Conservation (phyloP, 257 asterid species). For the Cynanchum wilfordii region DNA sequence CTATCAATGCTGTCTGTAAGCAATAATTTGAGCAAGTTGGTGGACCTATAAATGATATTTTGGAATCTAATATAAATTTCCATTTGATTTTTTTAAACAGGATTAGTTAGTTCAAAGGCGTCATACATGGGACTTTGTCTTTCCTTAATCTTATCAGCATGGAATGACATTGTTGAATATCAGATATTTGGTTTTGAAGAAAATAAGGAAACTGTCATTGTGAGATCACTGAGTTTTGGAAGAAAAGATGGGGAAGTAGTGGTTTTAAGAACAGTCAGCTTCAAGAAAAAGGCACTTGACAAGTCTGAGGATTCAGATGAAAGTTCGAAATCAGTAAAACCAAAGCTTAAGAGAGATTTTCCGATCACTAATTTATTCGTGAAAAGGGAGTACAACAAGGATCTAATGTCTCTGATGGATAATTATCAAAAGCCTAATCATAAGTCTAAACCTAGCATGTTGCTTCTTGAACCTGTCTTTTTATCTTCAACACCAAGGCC, state of each 20-base stretch:
- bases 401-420: not conserved
- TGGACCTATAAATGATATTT: not conserved
- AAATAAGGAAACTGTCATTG: slow-evolving; percentile 28
- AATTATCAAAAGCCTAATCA: not conserved
- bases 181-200: slow-evolving; percentile 24
- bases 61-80: not conserved
- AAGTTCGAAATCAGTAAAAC: slow-evolving; percentile 13
- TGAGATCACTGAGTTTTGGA: slow-evolving; percentile 47
- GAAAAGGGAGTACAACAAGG: slow-evolving; percentile 10
- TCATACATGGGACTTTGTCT: slow-evolving; percentile 36
- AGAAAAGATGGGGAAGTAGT: slow-evolving; percentile 31
- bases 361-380: slow-evolving; percentile 27
- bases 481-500: slow-evolving; percentile 26
- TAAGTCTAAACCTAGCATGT: slow-evolving; percentile 16
- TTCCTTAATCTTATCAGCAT: slow-evolving; percentile 36
- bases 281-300: slow-evolving; percentile 22
- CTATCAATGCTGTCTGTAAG: not conserved
- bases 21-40: not conserved
- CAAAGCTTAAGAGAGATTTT: slow-evolving; percentile 22
- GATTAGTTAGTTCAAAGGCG: not conserved
- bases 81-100: slow-evolving; percentile 14
- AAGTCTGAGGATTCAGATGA: slow-evolving; percentile 10
- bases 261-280: slow-evolving; percentile 28
- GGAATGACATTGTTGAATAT: slow-evolving; percentile 31
- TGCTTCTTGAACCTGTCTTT: slow-evolving; percentile 13